Conservation (phyloP, 805 yeast genomes). For the Pichia sporocuriosa region DNA sequence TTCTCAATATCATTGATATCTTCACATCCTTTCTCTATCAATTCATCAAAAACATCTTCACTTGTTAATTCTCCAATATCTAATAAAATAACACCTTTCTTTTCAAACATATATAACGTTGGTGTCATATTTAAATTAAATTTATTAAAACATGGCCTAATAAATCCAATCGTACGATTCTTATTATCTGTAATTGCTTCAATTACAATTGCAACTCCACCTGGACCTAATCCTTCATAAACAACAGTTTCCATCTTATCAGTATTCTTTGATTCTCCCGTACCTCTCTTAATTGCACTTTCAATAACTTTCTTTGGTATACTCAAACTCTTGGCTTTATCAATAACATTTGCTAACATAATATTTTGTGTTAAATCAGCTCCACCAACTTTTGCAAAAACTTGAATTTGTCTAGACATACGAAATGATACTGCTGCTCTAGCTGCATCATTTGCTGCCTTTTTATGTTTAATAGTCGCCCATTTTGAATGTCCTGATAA, state of each 20-base stretch:
- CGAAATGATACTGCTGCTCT: constrained; percentile 63
- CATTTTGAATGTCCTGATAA: constrained; percentile 90
- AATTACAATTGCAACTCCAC: constrained; percentile 78
- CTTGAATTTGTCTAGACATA: constrained; percentile 64
- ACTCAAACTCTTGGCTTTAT: constrained; percentile 67
- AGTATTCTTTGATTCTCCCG: constrained; percentile 50
- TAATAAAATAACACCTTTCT: constrained; percentile 65
- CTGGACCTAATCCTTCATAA: constrained; percentile 91
- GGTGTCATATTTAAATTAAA: constrained; percentile 63
- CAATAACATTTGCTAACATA: constrained; percentile 63
- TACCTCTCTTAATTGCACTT: constrained; percentile 78
- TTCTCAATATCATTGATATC: constrained; percentile 41
- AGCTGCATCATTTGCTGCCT: constrained; percentile 84
- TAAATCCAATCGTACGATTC: constrained; percentile 68
- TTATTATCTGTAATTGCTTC: constrained; percentile 89
- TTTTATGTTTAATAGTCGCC: constrained; percentile 91
- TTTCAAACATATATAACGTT: constrained; percentile 68
- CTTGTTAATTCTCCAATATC: constrained; percentile 33
- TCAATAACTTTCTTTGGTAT: constrained; percentile 83
- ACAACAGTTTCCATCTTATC: constrained; percentile 46
- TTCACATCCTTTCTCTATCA: constrained; percentile 73
- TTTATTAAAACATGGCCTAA: constrained; percentile 69
- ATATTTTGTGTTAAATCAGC: constrained; percentile 56
- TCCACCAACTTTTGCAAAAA: constrained; percentile 70
- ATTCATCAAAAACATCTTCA: constrained; percentile 68